phyloP scores from a whole-genome alignment of 495 filamentous ascomycete genomes.

The Cladorrhinum samala region DNA sequence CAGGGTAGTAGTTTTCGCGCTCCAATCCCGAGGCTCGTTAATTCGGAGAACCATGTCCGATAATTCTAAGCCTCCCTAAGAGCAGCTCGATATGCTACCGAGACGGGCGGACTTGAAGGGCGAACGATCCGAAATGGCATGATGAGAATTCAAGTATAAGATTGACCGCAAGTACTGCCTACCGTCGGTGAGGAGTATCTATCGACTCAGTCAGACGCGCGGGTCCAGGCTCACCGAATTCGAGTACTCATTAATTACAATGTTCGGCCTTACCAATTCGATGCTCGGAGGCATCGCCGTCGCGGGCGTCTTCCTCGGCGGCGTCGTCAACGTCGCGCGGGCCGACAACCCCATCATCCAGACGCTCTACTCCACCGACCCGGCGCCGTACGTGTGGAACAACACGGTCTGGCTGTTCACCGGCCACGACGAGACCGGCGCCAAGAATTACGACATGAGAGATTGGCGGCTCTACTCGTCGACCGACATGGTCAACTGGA shows the following conservation, averaged over 20 bases:
- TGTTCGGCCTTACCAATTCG: background rate
- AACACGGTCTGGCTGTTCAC: slow-evolving; percentile 28
- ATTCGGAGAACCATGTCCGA: slow-evolving; percentile 1
- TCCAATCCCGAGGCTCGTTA: slow-evolving; percentile 7
- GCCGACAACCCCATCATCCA: slow-evolving; percentile 20
- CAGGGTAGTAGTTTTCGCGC: slow-evolving; percentile 8
- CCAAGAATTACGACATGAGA: slow-evolving; percentile 24
- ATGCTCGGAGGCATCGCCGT: slow-evolving; percentile 8
- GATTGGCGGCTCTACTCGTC: slow-evolving; percentile 29
- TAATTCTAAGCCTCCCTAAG: background rate
- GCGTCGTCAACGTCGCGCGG: slow-evolving; percentile 1
- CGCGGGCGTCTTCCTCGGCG: slow-evolving; percentile 5
- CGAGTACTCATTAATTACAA: too few relatives aligned
- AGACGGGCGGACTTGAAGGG: background rate
- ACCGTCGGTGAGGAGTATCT: too few relatives aligned
- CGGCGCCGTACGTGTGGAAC: slow-evolving; percentile 25
- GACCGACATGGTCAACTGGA: slow-evolving; percentile 29
- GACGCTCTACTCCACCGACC: slow-evolving; percentile 27
- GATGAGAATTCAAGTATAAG: too few relatives aligned
- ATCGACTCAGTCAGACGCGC: too few relatives aligned
- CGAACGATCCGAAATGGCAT: background rate
- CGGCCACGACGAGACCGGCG: slow-evolving; percentile 23
- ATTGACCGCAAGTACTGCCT: too few relatives aligned
- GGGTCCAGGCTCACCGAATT: too few relatives aligned
- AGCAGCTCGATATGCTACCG: too few relatives aligned